A percentile compares a stretch with the other conserved stretches of the same genome.
phyloP scores from a whole-genome alignment of 192 early-diverging fungal genomes.

The Helicostylum pulchrum region DNA sequence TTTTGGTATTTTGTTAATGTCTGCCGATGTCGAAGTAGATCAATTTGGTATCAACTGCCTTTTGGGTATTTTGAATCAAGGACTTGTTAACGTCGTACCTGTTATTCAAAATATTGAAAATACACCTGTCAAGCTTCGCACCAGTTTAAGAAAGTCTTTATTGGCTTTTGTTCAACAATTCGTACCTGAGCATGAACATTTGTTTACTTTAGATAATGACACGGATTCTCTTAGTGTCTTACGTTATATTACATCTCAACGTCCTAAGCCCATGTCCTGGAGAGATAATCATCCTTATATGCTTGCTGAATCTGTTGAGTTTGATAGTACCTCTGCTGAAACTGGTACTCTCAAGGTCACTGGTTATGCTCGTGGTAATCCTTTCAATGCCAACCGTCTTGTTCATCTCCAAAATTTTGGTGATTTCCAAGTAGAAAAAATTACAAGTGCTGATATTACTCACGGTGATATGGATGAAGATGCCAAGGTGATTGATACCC shows the following conservation, averaged over 20 bases:
- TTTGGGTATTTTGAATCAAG: conserved; percentile 83
- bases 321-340: conserved; percentile 51
- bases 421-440: conserved; percentile 86
- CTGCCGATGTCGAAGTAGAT: conserved; percentile 90
- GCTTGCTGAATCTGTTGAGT: conserved; percentile 74
- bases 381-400: conserved; percentile 87
- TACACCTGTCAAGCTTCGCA: conserved; percentile 59
- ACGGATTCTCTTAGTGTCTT: conserved; percentile 64
- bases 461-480: conserved; percentile 35
- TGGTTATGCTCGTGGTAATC: conserved; percentile 81
- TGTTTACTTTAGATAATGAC: conserved; percentile 59
- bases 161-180: conserved; percentile 80
- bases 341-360: conserved; percentile 73
- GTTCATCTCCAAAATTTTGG: conserved; percentile 91
- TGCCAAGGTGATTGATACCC: conserved; percentile 58
- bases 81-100: conserved; percentile 72
- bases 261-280: conserved; percentile 80
- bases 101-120: conserved; percentile 69
- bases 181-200: conserved; percentile 79
- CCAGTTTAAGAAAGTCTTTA: conserved; percentile 82
- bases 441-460: conserved; percentile 15
- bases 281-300: conserved; percentile 86
- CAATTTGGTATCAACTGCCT: conserved; percentile 85
- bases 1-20: conserved; percentile 83
- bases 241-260: conserved; percentile 73